Evolutionary conservation across 169 alveolate species (phyloP), one percentile per base, ranked within the genome.

Genomic region (Plasmodium knowlesi): DNA sequence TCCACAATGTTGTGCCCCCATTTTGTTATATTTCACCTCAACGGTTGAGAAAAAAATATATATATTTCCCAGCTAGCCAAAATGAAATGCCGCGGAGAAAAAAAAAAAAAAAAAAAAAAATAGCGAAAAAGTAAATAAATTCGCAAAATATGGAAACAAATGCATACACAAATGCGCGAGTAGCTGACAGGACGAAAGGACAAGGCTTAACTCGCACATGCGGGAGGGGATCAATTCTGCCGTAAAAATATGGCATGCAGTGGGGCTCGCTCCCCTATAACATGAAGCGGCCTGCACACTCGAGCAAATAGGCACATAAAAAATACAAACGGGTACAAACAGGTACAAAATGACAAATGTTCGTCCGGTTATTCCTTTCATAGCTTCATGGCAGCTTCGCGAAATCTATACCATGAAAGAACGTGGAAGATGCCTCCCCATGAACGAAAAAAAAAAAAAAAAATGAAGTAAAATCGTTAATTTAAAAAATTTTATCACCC

Each of bases 41-140:
- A 22, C 76, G 19, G 30, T 67, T 67, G 16, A 25, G 22, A 67
- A 50, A 67, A 67, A 25, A 25, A 1, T 67, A 32, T 32, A 1
- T 32, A 1, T 67, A 28, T 67, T 19, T 67, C 25, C 76, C 76
- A 67, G 76, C 41, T 22, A 67, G 76, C 76, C 37, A 67, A 67
- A 67, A 67, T 67, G 39, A n/a, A n/a, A 28, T 19, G 41, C n/a
- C 30, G 22, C 37, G 22, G 2, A 67, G 1, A 67, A 67, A 67
- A 61, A 61, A 82, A 82, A 82, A 82, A 82, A 41, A 41, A 41
- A 50, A 80, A 14, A 37, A 41, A 41, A 80, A 80, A 37, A 57
- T 19, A 82, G 72, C 57, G 37, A 61, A 82, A 61, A 61, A 32
- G 19, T n/a, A 57, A 82, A 32, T 57, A 16, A 57, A 28, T 61